These are phyloP conservation scores for Chaetomium strumarium DNA, from an alignment of 2,329 filamentous ascomycete species.

Conservation along the genomic window DNA sequence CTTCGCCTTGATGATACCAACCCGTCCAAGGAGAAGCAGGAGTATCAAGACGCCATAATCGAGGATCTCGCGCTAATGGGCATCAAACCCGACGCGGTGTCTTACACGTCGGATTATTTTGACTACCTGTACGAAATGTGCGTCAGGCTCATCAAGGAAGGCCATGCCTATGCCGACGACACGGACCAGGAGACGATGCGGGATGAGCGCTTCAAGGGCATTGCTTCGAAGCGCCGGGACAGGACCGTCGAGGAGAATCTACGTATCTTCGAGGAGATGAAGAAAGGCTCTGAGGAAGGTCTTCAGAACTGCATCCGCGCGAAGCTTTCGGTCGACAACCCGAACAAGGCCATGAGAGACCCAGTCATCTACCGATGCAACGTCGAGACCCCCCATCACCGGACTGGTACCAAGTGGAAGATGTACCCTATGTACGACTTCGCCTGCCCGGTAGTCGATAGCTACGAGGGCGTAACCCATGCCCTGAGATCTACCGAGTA, in stretches of 20 bases:
- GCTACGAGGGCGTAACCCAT: slow-evolving; percentile 75
- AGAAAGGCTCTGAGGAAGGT: slow-evolving; percentile 72
- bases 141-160: slow-evolving; percentile 76
- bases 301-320: slow-evolving; percentile 86
- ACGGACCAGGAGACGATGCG: slow-evolving; percentile 87
- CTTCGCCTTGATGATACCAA: slow-evolving; percentile 97
- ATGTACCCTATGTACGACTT: slow-evolving; percentile 87
- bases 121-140: slow-evolving; percentile 83
- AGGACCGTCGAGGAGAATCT: slow-evolving; percentile 76
- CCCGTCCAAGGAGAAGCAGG: slow-evolving; percentile 92
- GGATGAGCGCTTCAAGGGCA: slow-evolving; percentile 74
- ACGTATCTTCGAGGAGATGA: slow-evolving; percentile 89
- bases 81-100: slow-evolving; percentile 78
- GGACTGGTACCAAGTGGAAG: slow-evolving; percentile 74
- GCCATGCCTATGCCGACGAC: slow-evolving; percentile 90
- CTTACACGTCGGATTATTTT: slow-evolving; percentile 95
- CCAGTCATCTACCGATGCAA: slow-evolving; percentile 98
- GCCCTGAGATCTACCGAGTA: slow-evolving; percentile 81
- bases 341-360: slow-evolving; percentile 93
- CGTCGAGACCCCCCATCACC: slow-evolving; percentile 59
- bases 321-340: slow-evolving; percentile 85
- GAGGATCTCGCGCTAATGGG: slow-evolving; percentile 89
- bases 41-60: slow-evolving; percentile 89
- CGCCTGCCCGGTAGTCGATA: slow-evolving; percentile 75
- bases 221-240: slow-evolving; percentile 75